These are phyloP conservation scores for Pythium folliculosum DNA, from an alignment of 352 stramenopile genomes.

Conservation along the genomic window DNA sequence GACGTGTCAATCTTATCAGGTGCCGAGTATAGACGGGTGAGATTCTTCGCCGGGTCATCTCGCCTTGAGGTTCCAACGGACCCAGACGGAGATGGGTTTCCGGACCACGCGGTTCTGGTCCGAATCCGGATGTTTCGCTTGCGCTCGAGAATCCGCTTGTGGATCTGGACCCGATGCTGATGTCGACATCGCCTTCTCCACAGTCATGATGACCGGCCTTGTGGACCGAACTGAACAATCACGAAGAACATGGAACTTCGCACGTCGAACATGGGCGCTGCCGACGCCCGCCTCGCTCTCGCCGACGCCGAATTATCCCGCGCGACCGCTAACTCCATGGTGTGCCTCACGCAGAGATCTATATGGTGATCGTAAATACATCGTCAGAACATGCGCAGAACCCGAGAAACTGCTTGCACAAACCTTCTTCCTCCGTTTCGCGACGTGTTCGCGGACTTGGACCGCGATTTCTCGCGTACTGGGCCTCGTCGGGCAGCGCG, in stretches of 20 bases:
- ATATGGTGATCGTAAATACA: constrained; percentile 7
- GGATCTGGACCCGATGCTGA: constrained; percentile 20
- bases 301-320: neutral
- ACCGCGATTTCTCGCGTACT: constrained; percentile 3
- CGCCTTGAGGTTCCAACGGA: constrained; percentile 10
- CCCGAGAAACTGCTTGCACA: constrained; percentile 7
- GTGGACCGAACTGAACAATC: constrained; percentile 32
- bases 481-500: neutral
- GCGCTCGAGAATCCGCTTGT: constrained; percentile 13
- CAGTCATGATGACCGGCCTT: constrained; percentile 22
- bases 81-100: constrained; percentile 13
- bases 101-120: constrained; percentile 22
- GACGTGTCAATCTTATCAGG: constrained; percentile 11
- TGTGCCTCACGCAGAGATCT: constrained; percentile 1
- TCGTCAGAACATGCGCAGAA: constrained; percentile 3
- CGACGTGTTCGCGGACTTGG: neutral
- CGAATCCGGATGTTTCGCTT: constrained; percentile 21
- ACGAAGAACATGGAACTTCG: constrained; percentile 14
- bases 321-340: neutral
- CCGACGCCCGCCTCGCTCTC: constrained; percentile 3
- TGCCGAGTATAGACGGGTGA: neutral
- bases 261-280: constrained; percentile 7
- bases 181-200: constrained; percentile 14
- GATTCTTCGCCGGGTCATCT: constrained; percentile 20
- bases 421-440: constrained; percentile 1